Percentiles rank a stretch among this genome's conserved stretches.
Conservation (phyloP, 2,329 filamentous ascomycete species). For the Claviceps sorghi region DNA sequence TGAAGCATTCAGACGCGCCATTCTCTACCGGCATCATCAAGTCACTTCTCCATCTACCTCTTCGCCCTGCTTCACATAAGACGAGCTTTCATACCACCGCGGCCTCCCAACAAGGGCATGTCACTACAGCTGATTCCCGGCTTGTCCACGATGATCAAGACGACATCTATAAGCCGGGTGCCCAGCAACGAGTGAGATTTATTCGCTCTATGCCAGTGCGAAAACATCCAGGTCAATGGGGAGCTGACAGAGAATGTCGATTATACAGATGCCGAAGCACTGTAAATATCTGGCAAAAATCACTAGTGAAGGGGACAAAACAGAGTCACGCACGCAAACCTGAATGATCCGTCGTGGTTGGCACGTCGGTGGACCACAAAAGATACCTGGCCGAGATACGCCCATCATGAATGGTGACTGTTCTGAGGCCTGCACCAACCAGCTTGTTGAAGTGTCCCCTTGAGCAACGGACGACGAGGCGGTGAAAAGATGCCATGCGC, state of each 20-base stretch:
- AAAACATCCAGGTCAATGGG: slow-evolving; percentile 38
- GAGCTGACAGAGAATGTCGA: slow-evolving; percentile 34
- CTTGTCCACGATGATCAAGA: slow-evolving; percentile 37
- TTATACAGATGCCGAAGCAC: slow-evolving; percentile 23
- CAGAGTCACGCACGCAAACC: background rate
- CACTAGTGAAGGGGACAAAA: background rate
- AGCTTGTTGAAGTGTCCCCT: too few species aligned
- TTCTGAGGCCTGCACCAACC: too few species aligned
- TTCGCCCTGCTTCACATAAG: background rate
- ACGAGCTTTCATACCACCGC: background rate
- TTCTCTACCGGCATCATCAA: too few species aligned
- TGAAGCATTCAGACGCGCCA: too few species aligned
- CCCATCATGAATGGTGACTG: too few species aligned
- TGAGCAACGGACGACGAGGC: too few species aligned
- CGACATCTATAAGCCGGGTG: slow-evolving; percentile 40
- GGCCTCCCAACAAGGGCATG: slow-evolving; percentile 17
- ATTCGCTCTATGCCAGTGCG: slow-evolving; percentile 39
- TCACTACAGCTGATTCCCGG: slow-evolving; percentile 47
- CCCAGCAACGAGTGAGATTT: slow-evolving; percentile 36
- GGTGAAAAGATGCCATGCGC: background rate
- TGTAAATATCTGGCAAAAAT: slow-evolving; percentile 21
- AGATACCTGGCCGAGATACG: too few species aligned
- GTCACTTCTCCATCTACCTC: background rate
- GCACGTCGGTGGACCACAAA: background rate
- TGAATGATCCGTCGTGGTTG: too few species aligned